Conservation (phyloP, 371 early-diverging fungal genomes). For the Amoeboradix gromovi region DNA sequence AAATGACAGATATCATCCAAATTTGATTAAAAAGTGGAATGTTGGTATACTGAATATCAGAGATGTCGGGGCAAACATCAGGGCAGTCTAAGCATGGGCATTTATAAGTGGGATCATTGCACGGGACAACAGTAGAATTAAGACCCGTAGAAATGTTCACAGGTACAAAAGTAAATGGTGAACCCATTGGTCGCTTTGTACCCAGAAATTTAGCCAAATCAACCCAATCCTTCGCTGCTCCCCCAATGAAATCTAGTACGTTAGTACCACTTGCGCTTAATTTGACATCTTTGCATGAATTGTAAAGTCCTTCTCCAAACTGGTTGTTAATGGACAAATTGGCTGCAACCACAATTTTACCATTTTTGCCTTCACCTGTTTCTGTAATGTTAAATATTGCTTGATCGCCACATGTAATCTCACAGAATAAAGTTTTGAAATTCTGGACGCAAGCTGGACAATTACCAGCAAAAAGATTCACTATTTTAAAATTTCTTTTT, state of each 20-base stretch:
- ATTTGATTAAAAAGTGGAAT: too few relatives aligned
- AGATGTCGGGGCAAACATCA: too few relatives aligned
- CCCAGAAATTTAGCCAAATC: slow-evolving; percentile 35
- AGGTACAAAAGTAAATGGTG: slow-evolving; percentile 7
- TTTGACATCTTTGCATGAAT: slow-evolving; percentile 42
- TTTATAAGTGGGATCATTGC: slow-evolving; percentile 24
- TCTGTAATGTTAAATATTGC: slow-evolving; percentile 33
- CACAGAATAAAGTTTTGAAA: slow-evolving; percentile 34
- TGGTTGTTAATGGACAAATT: slow-evolving; percentile 28
- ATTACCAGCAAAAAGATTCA: slow-evolving; percentile 23
- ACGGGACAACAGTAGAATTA: slow-evolving; percentile 15
- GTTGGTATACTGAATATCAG: too few relatives aligned
- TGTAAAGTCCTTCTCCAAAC: slow-evolving; percentile 28
- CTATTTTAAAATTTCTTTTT: slow-evolving; percentile 19
- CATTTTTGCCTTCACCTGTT: slow-evolving; percentile 7
- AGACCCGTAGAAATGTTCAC: slow-evolving; percentile 24
- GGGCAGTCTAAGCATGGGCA: slow-evolving; percentile 50
- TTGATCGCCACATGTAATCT: slow-evolving; percentile 36
- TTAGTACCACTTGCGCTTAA: slow-evolving; percentile 32
- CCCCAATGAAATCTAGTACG: slow-evolving; percentile 42
- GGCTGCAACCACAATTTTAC: slow-evolving; percentile 16
- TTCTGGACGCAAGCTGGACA: slow-evolving; percentile 51
- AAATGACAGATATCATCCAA: slow-evolving; percentile 18
- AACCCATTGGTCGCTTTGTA: neutral
- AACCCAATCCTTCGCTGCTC: slow-evolving; percentile 34